Evolutionary conservation across 768 basidiomycete genomes (phyloP).

Genomic region (Agaricus sinodeliciosus): DNA sequence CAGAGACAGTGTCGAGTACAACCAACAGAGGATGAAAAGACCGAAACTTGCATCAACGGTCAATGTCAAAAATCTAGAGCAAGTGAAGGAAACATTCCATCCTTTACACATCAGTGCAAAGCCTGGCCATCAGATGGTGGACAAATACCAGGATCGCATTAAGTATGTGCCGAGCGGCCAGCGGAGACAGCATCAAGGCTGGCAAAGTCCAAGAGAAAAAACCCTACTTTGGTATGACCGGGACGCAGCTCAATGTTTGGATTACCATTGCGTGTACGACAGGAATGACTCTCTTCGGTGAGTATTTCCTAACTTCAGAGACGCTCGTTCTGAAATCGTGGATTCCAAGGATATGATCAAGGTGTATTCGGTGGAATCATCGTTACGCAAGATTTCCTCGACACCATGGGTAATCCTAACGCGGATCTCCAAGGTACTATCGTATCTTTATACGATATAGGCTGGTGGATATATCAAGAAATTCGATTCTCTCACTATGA

Average conservation of each 20-base stretch:
- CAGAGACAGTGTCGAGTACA: no score
- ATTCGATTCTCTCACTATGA: neutral
- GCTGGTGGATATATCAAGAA: constrained; percentile 25
- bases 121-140: no score
- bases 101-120: no score
- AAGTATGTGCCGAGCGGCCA: no score
- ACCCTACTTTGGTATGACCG: constrained; percentile 40
- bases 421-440: constrained; percentile 40
- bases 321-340: no score
- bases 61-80: no score
- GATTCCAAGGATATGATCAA: constrained; percentile 37
- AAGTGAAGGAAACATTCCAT: no score
- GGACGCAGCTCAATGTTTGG: constrained; percentile 37
- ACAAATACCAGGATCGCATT: no score
- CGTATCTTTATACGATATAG: constrained; percentile 44
- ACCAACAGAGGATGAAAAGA: no score
- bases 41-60: no score
- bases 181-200: no score
- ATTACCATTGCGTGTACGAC: constrained; percentile 45
- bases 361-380: constrained; percentile 50
- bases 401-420: constrained; percentile 41
- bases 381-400: constrained; percentile 37
- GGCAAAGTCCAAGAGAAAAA: constrained; percentile 4
- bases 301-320: neutral
- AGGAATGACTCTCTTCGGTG: constrained; percentile 46